phyloP scores from a whole-genome alignment of 1,284 basidiomycete species.

The Mycosarcoma mackinlayi region DNA sequence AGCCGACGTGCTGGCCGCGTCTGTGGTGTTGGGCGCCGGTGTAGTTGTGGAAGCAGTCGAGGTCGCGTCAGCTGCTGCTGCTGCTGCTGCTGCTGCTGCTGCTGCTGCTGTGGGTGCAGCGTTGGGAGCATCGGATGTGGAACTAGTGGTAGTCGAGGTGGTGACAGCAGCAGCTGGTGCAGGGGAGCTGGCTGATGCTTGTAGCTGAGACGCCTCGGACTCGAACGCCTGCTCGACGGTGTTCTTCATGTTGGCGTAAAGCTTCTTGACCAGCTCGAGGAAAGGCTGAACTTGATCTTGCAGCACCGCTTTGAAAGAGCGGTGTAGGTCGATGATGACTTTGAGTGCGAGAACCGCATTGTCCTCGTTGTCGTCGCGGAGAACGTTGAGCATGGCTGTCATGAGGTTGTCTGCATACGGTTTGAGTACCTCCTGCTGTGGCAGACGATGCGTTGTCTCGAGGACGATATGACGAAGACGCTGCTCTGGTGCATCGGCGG shows the following conservation, averaged over 20 bases:
- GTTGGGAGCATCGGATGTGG: slow-evolving; percentile 6
- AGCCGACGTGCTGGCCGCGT: slow-evolving; percentile 6
- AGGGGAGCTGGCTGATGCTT: slow-evolving; percentile 7
- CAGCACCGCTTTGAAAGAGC: slow-evolving; percentile 71
- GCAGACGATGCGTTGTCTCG: slow-evolving; percentile 79
- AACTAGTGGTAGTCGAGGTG: neutral
- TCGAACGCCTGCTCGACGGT: slow-evolving; percentile 82
- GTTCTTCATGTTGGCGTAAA: slow-evolving; percentile 80
- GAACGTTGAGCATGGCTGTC: slow-evolving; percentile 78
- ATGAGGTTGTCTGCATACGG: slow-evolving; percentile 79
- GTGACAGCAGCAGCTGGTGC: slow-evolving; percentile 17
- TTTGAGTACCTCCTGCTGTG: slow-evolving; percentile 81
- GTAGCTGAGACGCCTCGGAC: slow-evolving; percentile 48
- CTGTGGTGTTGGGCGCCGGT: slow-evolving; percentile 4
- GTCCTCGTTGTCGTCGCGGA: slow-evolving; percentile 95
- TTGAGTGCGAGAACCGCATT: slow-evolving; percentile 92
- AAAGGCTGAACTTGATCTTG: slow-evolving; percentile 85
- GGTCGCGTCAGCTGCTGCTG: slow-evolving; percentile 11
- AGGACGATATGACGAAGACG: slow-evolving; percentile 73
- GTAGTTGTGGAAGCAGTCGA: slow-evolving; percentile 8
- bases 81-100: slow-evolving; percentile 2
- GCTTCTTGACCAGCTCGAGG: slow-evolving; percentile 78
- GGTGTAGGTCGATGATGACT: slow-evolving; percentile 81
- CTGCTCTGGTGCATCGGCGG: slow-evolving; percentile 83
- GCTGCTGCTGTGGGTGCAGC: slow-evolving; percentile 4